Base-by-base conservation (phyloP, 139 green algal genomes). In the Coccomyxa sp. region DNA sequence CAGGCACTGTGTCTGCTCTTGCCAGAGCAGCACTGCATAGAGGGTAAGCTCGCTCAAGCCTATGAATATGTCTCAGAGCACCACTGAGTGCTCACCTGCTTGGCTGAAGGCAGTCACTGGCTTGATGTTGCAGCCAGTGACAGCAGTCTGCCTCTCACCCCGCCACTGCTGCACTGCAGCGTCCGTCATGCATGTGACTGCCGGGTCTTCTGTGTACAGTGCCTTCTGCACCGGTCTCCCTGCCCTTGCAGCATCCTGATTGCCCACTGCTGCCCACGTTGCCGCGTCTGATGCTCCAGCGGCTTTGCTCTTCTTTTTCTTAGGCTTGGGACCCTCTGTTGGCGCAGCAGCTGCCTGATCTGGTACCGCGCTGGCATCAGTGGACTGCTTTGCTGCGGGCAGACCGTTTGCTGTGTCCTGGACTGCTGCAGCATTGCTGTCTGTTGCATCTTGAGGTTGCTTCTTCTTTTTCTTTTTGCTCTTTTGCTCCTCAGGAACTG, bases 81-180 rank as follows among this genome's bases (percentile, higher is more conserved):
- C 29, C 31, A 36, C 34, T 5, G 22, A 44, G 70, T 40, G 4
- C 50, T 36, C 44, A 82, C 83, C 79, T 70, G 81, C 78, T 58
- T 86, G 79, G 4, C 58, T 18, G 39, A 87, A 87, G 1, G 54
- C 38, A 6, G 78, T 73, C 39, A 86, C 73, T 34, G 86, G 83
- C 16, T 39, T 50, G 22, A 84, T 35, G 39, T 70, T 35, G 9
- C 44, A 81, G 55, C 86, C 89, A 39, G 90, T 78, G 38, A 96
- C 79, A 7, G 74, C 74, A 34, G 85, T 94, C 35, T 72, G 31
- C 29, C 88, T 81, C 70, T 91, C 83, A 35, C 82, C 58, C 16
- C 80, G 84, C 68, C 89, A 84, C 22, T 72, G 54, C 14, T 75
- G 58, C 29, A 94, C 85, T 37, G 89, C 40, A 0, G 64, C 84